Evolutionary conservation across 805 yeast genomes (phyloP).

Genomic region (Kurtzmaniella cleridarum): DNA sequence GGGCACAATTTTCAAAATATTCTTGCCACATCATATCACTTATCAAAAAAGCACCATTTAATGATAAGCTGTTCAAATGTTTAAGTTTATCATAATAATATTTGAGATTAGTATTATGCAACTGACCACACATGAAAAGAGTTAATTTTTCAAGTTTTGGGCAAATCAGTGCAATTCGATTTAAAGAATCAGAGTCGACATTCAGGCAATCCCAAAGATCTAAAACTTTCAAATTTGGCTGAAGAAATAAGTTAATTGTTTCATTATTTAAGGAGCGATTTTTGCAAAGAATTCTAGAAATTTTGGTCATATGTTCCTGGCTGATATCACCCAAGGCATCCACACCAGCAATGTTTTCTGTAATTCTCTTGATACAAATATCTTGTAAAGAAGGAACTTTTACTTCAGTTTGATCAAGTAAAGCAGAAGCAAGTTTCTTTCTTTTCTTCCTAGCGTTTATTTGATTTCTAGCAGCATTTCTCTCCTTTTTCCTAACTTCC

Average conservation of each 20-base stretch:
- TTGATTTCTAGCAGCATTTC: slow-evolving; percentile 46
- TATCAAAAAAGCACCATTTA: slow-evolving; percentile 89
- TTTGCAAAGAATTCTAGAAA: slow-evolving; percentile 71
- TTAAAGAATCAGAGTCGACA: slow-evolving; percentile 58
- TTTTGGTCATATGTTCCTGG: slow-evolving; percentile 57
- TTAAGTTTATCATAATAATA: slow-evolving; percentile 58
- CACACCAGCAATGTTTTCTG: slow-evolving; percentile 63
- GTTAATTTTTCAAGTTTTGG: slow-evolving; percentile 65
- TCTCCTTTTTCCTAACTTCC: slow-evolving; percentile 33
- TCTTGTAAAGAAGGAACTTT: slow-evolving; percentile 74
- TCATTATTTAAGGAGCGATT: slow-evolving; percentile 73
- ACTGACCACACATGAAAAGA: slow-evolving; percentile 88
- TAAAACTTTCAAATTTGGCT: slow-evolving; percentile 48
- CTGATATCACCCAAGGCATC: slow-evolving; percentile 90
- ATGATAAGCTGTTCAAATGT: slow-evolving; percentile 47
- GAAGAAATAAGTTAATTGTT: slow-evolving; percentile 70
- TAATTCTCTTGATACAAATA: slow-evolving; percentile 63
- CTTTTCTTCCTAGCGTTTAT: slow-evolving; percentile 65
- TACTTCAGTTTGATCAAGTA: slow-evolving; percentile 65
- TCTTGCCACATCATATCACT: slow-evolving; percentile 72
- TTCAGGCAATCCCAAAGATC: slow-evolving; percentile 93
- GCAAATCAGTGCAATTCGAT: slow-evolving; percentile 70
- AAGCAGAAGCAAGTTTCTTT: slow-evolving; percentile 77
- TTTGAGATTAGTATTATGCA: slow-evolving; percentile 68
- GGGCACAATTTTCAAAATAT: slow-evolving; percentile 60